Base-by-base conservation (phyloP, 352 stramenopile species). In the Globisporangium barbulae region DNA sequence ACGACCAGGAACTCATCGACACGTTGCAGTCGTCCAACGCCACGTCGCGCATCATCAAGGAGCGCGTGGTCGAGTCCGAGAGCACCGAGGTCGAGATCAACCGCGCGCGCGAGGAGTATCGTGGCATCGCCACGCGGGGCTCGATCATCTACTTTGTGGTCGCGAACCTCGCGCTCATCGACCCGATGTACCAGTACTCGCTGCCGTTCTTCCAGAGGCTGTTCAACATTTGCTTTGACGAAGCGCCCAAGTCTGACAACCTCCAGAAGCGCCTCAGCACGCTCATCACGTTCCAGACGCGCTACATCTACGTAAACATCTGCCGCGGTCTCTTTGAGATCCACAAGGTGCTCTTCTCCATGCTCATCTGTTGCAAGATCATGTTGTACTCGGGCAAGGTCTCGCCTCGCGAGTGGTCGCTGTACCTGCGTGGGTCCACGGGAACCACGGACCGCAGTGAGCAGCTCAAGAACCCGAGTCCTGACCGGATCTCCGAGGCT, bases 141-240 rank as follows among this genome's bases (percentile, higher is more conserved):
- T 94, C 91, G 2, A 97, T 98, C 63, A 96, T 98, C 47, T 98
- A 98, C 71, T 98, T 98, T 66, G 94, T 98, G 0, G 92, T 98
- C 31, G 91, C 94, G 1, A 91, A 97, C 59, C 73, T 98, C 1
- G 86, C 86, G 15, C 70, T 90, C 10, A 96, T 98, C 58, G 94
- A 98, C 55, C 93, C 94, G 2, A 98, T 98, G 94, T 98, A 98
- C 76, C 94, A 98, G 77, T 98, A 98, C 75, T 98, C 92, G 44
- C 72, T 98, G 30, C 82, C 89, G 3, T 98, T 97, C 72, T 98
- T 97, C 58, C 89, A 97, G 61, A 73, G 78, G 0, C 79, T 98
- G 25, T 98, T 98, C 73, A 90, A 94, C 57, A 89, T 91, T 60
- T 98, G 93, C 68, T 96, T 98, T 41, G 78, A 92, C 52, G 81